Evolutionary conservation across 306 rosid species (phyloP), one percentile per base, ranked within the genome.

Genomic region (Quillaja saponaria): DNA sequence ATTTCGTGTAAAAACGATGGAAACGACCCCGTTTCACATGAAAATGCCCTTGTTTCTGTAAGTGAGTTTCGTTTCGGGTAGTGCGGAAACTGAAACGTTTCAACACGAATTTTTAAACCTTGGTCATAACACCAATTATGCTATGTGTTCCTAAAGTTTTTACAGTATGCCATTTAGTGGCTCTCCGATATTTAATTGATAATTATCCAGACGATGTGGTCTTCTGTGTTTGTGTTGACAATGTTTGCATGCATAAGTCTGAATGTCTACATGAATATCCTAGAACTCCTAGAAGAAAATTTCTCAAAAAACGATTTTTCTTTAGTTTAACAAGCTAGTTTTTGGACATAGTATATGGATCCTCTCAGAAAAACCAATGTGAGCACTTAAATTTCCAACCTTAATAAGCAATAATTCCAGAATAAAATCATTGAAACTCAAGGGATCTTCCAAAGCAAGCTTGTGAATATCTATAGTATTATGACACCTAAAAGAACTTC

Each of bases 211-310:
- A 31, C 7, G 25, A 12, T 13, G n/a, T 53, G 57, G 11, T n/a
- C n/a, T n/a, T n/a, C n/a, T n/a, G n/a, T n/a, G n/a, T n/a, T n/a
- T n/a, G n/a, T n/a, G n/a, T n/a, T n/a, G n/a, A n/a, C n/a, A n/a
- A n/a, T n/a, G 61, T 28, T 64, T 19, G 58, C 35, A 12, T 63
- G n/a, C 31, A 17, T n/a, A 16, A 10, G 51, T 49, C 17, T 63
- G 49, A 51, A 52, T 42, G 41, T 34, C 51, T 28, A 44, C 8
- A 11, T 21, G 51, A 20, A 21, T n/a, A 41, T 54, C 18, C 3
- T 10, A 65, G 31, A 25, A 25, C 10, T 41, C 54, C 8, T 8
- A 61, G 52, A 9, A 28, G 35, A 17, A 46, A 13, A 47, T 15
- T 56, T 45, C 21, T 21, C 28, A 1, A 54, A 34, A 34, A 35